A percentile compares a stretch with the other conserved stretches of the same genome.
Evolutionary conservation across 2,329 filamentous ascomycete species (phyloP).

Genomic region (Fusarium irregulare): DNA sequence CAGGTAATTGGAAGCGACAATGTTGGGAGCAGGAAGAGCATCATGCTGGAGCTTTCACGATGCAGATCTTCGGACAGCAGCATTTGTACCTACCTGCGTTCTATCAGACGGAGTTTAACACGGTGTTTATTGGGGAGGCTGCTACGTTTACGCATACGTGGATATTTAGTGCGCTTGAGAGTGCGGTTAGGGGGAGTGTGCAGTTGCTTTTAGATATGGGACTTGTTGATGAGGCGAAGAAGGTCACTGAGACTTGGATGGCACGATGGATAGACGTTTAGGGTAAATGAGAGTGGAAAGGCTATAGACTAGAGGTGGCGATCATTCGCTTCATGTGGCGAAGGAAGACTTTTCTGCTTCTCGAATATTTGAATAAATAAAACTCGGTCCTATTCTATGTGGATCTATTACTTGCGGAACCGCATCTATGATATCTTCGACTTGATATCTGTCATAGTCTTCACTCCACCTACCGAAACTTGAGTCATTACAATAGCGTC

Average conservation of each 20-base stretch:
- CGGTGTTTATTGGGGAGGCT: slow-evolving; percentile 48
- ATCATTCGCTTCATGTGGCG: too few species aligned
- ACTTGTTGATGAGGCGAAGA: slow-evolving; percentile 70
- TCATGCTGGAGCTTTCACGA: slow-evolving; percentile 66
- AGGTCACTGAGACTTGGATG: slow-evolving; percentile 68
- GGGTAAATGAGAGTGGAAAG: too few species aligned
- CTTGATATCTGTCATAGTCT: background rate
- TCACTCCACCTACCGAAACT: background rate
- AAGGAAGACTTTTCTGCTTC: background rate
- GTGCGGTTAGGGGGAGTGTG: slow-evolving; percentile 64
- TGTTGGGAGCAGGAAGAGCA: slow-evolving; percentile 69
- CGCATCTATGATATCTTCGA: background rate
- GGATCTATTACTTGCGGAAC: background rate
- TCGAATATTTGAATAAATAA: background rate
- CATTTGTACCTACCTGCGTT: slow-evolving; percentile 70
- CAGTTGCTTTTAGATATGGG: slow-evolving; percentile 67
- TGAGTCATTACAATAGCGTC: background rate
- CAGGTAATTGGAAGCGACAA: slow-evolving; percentile 66
- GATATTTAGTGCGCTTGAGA: slow-evolving; percentile 63
- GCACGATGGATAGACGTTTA: slow-evolving; percentile 60
- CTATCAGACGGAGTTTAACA: slow-evolving; percentile 66
- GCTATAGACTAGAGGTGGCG: background rate
- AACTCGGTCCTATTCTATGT: background rate
- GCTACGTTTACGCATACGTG: slow-evolving; percentile 69
- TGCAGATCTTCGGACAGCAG: slow-evolving; percentile 65